Evolutionary conservation across 2,329 filamentous ascomycete species (phyloP).

Genomic region (Colletotrichum cereale): DNA sequence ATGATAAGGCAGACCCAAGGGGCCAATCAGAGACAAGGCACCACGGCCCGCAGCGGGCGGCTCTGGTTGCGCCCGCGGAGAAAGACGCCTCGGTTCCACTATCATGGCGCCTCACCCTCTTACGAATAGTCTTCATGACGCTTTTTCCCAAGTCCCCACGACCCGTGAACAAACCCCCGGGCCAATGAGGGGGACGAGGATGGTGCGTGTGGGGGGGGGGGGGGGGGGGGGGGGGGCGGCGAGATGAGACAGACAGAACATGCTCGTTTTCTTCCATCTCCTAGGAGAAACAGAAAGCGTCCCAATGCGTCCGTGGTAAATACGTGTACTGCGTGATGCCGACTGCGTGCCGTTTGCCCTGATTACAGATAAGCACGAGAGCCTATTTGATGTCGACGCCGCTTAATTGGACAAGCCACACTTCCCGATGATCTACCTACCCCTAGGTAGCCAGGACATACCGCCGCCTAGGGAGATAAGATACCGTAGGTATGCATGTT

Average conservation of each 20-base stretch:
- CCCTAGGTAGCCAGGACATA: too few relatives aligned
- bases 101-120: background rate
- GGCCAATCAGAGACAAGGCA: conserved; percentile 24
- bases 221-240: too few relatives aligned
- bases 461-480: background rate
- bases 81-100: conserved; percentile 13
- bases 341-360: too few relatives aligned
- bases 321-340: too few relatives aligned
- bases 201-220: conserved; percentile 25
- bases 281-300: conserved; percentile 31
- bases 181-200: conserved; percentile 1
- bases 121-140: background rate
- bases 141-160: conserved; percentile 7
- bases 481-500: background rate
- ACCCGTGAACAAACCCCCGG: background rate
- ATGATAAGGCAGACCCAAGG: conserved; percentile 18
- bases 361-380: conserved; percentile 20
- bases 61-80: conserved; percentile 37
- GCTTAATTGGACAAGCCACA: conserved; percentile 20
- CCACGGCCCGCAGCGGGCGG: conserved; percentile 29
- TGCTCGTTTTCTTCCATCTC: background rate
- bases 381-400: conserved; percentile 18
- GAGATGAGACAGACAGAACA: background rate
- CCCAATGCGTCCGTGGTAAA: too few relatives aligned
- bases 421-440: background rate